Conservation (phyloP, 1,284 basidiomycete species). For the Cutaneotrichosporon dermatis region DNA sequence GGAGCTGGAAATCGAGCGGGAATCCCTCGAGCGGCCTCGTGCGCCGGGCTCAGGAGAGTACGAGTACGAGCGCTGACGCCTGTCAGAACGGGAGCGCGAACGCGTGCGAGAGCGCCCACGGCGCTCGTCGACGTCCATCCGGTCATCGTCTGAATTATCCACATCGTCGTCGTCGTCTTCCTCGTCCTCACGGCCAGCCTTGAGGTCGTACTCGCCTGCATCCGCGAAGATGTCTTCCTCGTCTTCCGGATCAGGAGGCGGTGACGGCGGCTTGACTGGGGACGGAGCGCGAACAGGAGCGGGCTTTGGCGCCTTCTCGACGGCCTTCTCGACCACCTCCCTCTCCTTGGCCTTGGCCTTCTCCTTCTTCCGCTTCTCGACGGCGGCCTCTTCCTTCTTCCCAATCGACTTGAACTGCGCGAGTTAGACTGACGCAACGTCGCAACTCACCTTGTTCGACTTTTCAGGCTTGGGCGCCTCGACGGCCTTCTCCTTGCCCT, state of each 20-base stretch:
- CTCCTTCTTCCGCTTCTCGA: constrained; percentile 27
- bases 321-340: constrained; percentile 4
- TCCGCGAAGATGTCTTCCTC: constrained; percentile 73
- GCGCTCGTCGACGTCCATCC: constrained; percentile 3
- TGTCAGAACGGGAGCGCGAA: constrained; percentile 3
- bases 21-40: not conserved
- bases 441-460: constrained; percentile 24
- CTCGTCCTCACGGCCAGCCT: constrained; percentile 46
- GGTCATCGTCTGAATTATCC: constrained; percentile 5
- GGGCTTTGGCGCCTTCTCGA: constrained; percentile 15
- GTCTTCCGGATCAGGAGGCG: constrained; percentile 25
- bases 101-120: constrained; percentile 7
- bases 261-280: constrained; percentile 3
- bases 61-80: constrained; percentile 1
- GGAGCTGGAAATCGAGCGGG: not conserved
- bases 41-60: not conserved
- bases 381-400: constrained; percentile 20
- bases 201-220: constrained; percentile 73
- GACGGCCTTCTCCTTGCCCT: constrained; percentile 10
- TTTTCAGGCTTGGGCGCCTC: not conserved
- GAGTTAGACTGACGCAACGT: constrained; percentile 8
- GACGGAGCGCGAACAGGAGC: not conserved
- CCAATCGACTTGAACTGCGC: constrained; percentile 44
- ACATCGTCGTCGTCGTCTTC: constrained; percentile 26
- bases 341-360: constrained; percentile 1